Conservation (phyloP, 305 asterid species). For the Caryopteris hybrid region DNA sequence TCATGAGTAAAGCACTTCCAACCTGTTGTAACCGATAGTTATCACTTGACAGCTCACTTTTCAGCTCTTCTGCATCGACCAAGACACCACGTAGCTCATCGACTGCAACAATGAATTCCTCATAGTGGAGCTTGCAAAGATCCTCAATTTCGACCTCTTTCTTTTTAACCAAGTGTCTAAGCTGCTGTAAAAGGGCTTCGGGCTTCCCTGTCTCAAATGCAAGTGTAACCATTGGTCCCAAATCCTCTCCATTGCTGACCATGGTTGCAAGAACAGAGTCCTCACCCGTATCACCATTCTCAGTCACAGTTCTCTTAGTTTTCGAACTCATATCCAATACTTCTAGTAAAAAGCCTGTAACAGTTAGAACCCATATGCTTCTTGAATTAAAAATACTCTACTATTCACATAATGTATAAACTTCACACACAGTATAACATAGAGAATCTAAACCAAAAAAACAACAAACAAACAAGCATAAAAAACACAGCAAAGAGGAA, state of each 20-base stretch:
- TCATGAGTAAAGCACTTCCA: constrained; percentile 63
- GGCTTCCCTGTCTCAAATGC: constrained; percentile 82
- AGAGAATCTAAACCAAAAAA: not conserved
- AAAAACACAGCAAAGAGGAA: not conserved
- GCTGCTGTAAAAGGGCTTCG: constrained; percentile 75
- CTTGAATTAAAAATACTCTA: constrained; percentile 8
- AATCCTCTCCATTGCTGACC: constrained; percentile 82
- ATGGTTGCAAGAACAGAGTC: constrained; percentile 81
- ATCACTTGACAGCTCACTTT: constrained; percentile 78
- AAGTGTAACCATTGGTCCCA: constrained; percentile 89
- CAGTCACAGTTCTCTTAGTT: constrained; percentile 51
- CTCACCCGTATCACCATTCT: constrained; percentile 68
- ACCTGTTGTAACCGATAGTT: constrained; percentile 83
- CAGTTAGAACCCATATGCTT: constrained; percentile 16
- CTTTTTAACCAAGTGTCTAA: constrained; percentile 65
- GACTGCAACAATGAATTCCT: constrained; percentile 84
- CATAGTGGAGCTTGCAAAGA: constrained; percentile 92
- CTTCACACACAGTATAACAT: not conserved
- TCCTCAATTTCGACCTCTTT: constrained; percentile 94
- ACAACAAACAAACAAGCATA: not conserved
- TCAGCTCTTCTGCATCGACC: constrained; percentile 93
- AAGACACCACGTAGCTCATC: constrained; percentile 96
- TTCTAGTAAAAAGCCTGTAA: constrained; percentile 27
- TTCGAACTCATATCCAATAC: constrained; percentile 45
- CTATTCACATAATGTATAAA: not conserved